Conservation (phyloP, 192 early-diverging fungal genomes). For the Allomyces arbusculus region DNA sequence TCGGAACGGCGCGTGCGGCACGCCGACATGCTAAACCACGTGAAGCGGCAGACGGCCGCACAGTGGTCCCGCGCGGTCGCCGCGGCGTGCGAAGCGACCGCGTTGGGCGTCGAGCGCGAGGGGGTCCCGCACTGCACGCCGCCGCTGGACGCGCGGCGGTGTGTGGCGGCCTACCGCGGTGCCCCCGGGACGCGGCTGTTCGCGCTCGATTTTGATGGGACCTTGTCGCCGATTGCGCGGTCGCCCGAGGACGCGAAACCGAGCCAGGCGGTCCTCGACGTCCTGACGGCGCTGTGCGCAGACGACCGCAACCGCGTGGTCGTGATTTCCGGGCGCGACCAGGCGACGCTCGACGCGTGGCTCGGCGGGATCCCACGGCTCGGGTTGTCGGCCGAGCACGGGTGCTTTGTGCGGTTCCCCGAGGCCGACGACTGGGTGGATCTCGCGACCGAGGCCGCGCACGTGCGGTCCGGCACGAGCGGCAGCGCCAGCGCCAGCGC, state of each 20-base stretch:
- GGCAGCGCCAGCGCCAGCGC: too few relatives aligned
- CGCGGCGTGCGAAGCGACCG: too few relatives aligned
- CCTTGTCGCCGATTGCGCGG: slow-evolving; percentile 74
- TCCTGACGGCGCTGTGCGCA: slow-evolving; percentile 35
- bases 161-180: too few relatives aligned
- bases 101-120: too few relatives aligned
- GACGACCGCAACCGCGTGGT: slow-evolving; percentile 73
- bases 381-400: slow-evolving; percentile 85
- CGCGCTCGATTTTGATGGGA: slow-evolving; percentile 51
- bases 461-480: background rate
- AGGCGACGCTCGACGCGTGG: slow-evolving; percentile 61
- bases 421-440: slow-evolving; percentile 26
- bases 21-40: slow-evolving; percentile 42
- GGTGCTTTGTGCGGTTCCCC: slow-evolving; percentile 76
- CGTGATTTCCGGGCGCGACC: slow-evolving; percentile 82
- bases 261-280: slow-evolving; percentile 57
- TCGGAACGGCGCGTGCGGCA: slow-evolving; percentile 58
- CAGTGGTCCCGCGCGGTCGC: slow-evolving; percentile 65
- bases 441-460: slow-evolving; percentile 23
- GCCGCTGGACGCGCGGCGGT: too few relatives aligned
- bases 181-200: background rate
- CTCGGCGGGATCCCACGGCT: slow-evolving; percentile 55
- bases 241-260: slow-evolving; percentile 64
- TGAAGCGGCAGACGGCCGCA: slow-evolving; percentile 57
- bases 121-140: too few relatives aligned